Base-by-base conservation (phyloP, 2,329 filamentous ascomycete genomes). In the Dothistroma septosporum region DNA sequence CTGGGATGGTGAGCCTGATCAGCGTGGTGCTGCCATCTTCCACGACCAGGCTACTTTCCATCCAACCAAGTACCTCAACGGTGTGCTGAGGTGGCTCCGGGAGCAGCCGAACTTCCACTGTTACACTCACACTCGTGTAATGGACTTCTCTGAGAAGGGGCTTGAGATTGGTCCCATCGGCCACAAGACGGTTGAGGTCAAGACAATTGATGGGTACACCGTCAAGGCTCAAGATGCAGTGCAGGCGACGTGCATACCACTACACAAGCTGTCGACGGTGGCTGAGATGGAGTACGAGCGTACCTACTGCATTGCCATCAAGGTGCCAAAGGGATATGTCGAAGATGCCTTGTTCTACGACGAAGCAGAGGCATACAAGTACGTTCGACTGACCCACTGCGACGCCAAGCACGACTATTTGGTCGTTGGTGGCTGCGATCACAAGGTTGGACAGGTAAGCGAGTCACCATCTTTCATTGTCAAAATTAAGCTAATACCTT, bases 331-430 rank as follows among this genome's bases (percentile, higher is more conserved):
- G 64, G 79, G 77, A 0, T 76, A 74, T 0, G 75, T 83, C 48
- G 80, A 83, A 65, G 82, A 85, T 64, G 80, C 80, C 58, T 76
- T 85, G 1, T 70, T 85, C 48, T 85, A 85, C 67, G 82, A 85
- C 69, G 76, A 77, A 0, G 81, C 79, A 1, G 82, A 84, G 24
- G 72, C 69, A 24, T 85, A 85, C 76, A 82, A 83, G 66, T 85
- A 85, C 62, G 72, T 82, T 2, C 79, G 82, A 1, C 68, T 85
- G 11, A 84, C 82, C 0, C 73, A 70, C 0, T 84, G 82, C 66
- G 82, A 85, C 58, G 77, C 80, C 0, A 72, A 79, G 58, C 72
- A 83, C 48, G 82, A 85, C 64, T 85, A 84, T 68, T 68, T 85
- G 53, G 73, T 86, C 5, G 76, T 85, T 6, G 83, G 83, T 7